Base-by-base conservation (phyloP, 192 early-diverging fungal species). In the Hyaloraphidium curvatum region DNA sequence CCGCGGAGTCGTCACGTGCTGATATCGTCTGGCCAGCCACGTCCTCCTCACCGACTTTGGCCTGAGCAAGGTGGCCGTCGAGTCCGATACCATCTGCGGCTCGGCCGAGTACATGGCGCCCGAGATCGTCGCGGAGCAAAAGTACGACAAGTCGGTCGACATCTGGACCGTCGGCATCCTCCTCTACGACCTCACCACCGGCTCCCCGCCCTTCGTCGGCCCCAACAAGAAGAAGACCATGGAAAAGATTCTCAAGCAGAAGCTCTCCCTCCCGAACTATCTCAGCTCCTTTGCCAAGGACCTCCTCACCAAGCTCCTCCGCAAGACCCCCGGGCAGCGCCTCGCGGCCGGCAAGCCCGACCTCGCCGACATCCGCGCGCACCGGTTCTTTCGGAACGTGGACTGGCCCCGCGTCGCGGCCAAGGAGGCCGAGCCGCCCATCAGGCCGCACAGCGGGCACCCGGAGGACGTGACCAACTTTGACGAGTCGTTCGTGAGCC, bases 221-320 rank as follows among this genome's bases (percentile, higher is more conserved):
- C 71, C 65, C 58, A 80, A 84, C 50, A 78, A 80, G 27, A 81
- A 83, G 60, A 82, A 88, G 62, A 81, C 90, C 23, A 74, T 84
- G 70, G 85, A 89, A 41, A 72, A 68, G 51, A 90, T 95, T 54
- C 59, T 84, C 51, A 85, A 83, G 58, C 84, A 81, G 60, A 89
- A 90, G 58, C 58, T 86, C 27, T 69, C 67, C 13, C 70, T 83
- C 51, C 91, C 91, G 3, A 76, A 77, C 28, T 91, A 84, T 57
- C 52, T 95, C 33, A 83, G 86, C 0, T 56, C 79, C 19, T 75
- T 78, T 48, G 83, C 87, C 28, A 79, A 78, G 57, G 84, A 89
- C 64, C 60, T 95, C 29, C 61, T 86, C 50, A 76, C 66, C 19
- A 80, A 79, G 40, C 67, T 84, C 30, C 54, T 84, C 62, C 62